Base-by-base conservation (phyloP, 306 rosid genomes). In the Aeschynomene evenia region DNA sequence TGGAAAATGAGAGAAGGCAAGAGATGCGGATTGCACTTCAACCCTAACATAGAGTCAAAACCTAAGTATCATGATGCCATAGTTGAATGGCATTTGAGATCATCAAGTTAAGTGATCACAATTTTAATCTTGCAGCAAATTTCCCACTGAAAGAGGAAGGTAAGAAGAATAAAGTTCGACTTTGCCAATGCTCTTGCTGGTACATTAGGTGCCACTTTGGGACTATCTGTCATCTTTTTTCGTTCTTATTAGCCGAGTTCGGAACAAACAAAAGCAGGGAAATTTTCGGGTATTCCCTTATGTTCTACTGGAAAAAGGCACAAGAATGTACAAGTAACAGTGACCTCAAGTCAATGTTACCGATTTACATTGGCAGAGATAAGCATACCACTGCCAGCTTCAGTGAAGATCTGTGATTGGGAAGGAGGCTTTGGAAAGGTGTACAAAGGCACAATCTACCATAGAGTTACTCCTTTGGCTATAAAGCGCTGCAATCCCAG, bases 371-470 rank as follows among this genome's bases (percentile, higher is more conserved):
- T 77, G 14, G 76, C 56, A 21, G 83, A 77, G 26, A 83, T 83
- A n/a, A 73, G 51, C 42, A 55, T 24, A 20, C 83, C 10, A 83
- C 85, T 21, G 59, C 9, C 52, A 77, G 77, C 60, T 84, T 84
- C 56, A 68, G 58, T 43, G 78, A 70, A 15, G 80, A 34, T 70
- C 61, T 39, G 69, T 77, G 2, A 73, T 84, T 60, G 87, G 0
- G 76, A 53, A 37, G 87, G 87, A 45, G 87, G 87, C 39, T 84
- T 84, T 48, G 85, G 87, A 46, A 80, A 80, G 65, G 87, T 84
- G 29, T 84, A 80, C 77, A 84, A 60, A 66, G 78, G 81, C 6
- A 60, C 54, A 29, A 62, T 84, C 65, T 28, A 68, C 26, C 68
- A 72, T 55, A 79, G 72, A 28, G 26, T 5, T 34, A 77, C 72